phyloP scores from a whole-genome alignment of 805 yeast species.

The Jamesozyma rosinii region DNA sequence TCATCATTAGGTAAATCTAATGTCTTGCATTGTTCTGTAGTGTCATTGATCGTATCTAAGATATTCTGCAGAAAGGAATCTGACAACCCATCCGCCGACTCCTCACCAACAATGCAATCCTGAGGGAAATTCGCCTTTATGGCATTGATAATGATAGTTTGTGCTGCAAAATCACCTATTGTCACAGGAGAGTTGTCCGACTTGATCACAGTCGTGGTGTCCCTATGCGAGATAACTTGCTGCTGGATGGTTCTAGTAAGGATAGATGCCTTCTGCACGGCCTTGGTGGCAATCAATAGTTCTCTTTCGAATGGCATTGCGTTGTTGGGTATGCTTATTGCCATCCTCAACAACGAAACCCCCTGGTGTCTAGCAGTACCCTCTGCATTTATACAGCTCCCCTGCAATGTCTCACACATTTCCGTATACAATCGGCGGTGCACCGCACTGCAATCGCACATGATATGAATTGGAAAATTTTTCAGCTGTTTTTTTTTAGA shows the following conservation, averaged over 20 bases:
- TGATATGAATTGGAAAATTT: background rate
- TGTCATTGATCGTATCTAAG: constrained; percentile 46
- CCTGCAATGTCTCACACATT: too few species aligned
- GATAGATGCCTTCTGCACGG: constrained; percentile 78
- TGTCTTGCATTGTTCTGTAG: constrained; percentile 33
- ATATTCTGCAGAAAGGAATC: constrained; percentile 44
- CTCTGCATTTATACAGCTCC: too few species aligned
- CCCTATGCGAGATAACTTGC: constrained; percentile 41
- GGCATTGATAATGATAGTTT: constrained; percentile 83
- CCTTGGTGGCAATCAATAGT: constrained; percentile 71
- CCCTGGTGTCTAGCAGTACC: too few species aligned
- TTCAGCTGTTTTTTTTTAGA: background rate
- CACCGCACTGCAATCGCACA: too few species aligned
- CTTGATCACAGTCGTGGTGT: constrained; percentile 57
- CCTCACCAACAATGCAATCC: constrained; percentile 92
- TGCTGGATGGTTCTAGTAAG: constrained; percentile 59
- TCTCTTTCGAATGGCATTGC: constrained; percentile 51
- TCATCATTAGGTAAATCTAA: constrained; percentile 10
- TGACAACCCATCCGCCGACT: constrained; percentile 63
- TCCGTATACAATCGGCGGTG: too few species aligned
- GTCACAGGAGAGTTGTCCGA: constrained; percentile 92
- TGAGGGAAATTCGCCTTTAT: constrained; percentile 67
- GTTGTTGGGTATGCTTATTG: too few species aligned
- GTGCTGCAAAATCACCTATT: constrained; percentile 92
- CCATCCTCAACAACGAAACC: too few species aligned